These are phyloP conservation scores for Wickerhamomyces pijperi DNA, from an alignment of 805 yeast species.

Conservation along the genomic window DNA sequence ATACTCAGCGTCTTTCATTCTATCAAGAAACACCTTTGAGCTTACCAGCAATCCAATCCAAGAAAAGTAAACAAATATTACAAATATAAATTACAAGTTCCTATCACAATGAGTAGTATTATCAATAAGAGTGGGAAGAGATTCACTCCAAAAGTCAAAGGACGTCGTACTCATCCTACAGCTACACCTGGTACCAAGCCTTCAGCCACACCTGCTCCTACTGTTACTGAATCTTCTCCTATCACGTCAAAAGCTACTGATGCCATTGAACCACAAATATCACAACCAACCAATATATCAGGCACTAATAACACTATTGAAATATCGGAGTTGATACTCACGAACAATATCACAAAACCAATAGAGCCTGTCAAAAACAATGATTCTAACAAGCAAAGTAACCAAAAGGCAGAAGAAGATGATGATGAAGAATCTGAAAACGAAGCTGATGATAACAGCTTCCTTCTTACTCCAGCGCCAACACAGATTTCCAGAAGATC, in stretches of 20 bases:
- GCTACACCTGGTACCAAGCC: too few relatives aligned
- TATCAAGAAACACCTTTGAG: too few relatives aligned
- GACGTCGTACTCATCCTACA: constrained; percentile 28
- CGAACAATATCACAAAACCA: neutral
- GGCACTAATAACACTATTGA: neutral
- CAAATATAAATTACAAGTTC: neutral
- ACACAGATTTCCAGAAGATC: constrained; percentile 6
- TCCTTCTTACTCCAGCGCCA: constrained; percentile 2
- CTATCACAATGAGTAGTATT: neutral
- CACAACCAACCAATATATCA: neutral
- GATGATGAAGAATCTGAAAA: constrained; percentile 8
- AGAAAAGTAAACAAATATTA: too few relatives aligned
- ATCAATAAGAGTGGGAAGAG: constrained; percentile 44
- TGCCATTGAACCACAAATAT: neutral
- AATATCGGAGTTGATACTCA: neutral
- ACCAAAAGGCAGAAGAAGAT: constrained; percentile 6
- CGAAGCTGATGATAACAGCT: constrained; percentile 3
- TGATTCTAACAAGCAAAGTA: constrained; percentile 1
- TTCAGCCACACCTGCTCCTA: too few relatives aligned
- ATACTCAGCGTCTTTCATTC: too few relatives aligned
- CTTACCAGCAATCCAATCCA: too few relatives aligned
- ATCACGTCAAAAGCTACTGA: too few relatives aligned
- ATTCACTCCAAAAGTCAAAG: constrained; percentile 49
- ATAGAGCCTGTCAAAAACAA: constrained; percentile 3
- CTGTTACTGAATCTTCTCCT: too few relatives aligned